Percentiles rank a stretch among this genome's conserved stretches.
Evolutionary conservation across 78 protist genomes (phyloP).

Genomic region (Guillardia theta): DNA sequence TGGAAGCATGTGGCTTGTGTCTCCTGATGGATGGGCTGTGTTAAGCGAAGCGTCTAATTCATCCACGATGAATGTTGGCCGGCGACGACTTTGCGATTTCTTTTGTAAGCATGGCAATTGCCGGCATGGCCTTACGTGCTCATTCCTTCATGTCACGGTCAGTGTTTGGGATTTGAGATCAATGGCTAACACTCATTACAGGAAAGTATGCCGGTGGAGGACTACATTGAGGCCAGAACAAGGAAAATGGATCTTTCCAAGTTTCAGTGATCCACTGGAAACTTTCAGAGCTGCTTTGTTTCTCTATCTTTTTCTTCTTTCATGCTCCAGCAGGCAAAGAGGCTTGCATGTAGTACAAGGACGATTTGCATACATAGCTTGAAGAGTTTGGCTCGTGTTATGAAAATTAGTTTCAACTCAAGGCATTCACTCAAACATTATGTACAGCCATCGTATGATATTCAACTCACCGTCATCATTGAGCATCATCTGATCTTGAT

Average conservation of each 20-base stretch:
- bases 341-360: no score
- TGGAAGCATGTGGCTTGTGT: not conserved
- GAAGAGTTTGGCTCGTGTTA: no score
- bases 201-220: not conserved
- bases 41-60: not conserved
- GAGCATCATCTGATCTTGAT: no score
- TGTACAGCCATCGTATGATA: no score
- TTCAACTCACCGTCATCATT: no score
- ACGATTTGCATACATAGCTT: no score
- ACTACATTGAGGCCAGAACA: not conserved
- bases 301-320: no score
- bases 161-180: not conserved
- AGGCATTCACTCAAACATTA: no score
- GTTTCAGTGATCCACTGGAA: not conserved
- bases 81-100: not conserved
- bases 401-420: no score
- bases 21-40: not conserved
- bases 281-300: no score
- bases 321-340: no score
- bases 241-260: not conserved
- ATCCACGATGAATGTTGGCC: not conserved
- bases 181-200: not conserved
- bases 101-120: not conserved
- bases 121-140: not conserved
- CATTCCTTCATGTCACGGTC: not conserved